These are phyloP conservation scores for Chaetomidium leptoderma DNA, from an alignment of 495 filamentous ascomycete genomes.

Conservation along the genomic window DNA sequence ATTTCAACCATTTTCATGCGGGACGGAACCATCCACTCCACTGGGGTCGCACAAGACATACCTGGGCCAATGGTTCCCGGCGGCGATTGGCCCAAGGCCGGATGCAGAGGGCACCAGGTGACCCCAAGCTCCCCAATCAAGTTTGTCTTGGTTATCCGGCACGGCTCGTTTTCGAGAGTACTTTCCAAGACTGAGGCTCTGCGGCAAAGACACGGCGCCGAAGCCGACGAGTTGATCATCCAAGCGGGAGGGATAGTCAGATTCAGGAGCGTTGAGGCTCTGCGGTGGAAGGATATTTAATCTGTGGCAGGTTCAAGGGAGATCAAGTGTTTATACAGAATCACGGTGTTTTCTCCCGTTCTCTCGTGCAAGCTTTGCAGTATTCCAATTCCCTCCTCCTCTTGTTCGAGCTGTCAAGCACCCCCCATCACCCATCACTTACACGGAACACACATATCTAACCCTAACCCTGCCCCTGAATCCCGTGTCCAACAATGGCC, in stretches of 20 bases:
- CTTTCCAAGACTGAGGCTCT: slow-evolving; percentile 16
- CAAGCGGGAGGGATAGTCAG: too few relatives aligned
- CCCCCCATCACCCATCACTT: too few relatives aligned
- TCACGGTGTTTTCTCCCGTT: not conserved
- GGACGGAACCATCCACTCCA: not conserved
- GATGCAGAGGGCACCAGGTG: slow-evolving; percentile 2
- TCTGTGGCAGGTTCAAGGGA: not conserved
- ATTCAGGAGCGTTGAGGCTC: slow-evolving; percentile 2
- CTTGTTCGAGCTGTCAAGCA: not conserved
- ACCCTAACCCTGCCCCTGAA: slow-evolving; percentile 11
- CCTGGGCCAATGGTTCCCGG: not conserved
- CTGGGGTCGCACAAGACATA: not conserved
- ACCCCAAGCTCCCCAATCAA: slow-evolving; percentile 4
- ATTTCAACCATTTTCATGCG: not conserved
- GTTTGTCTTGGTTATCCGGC: not conserved
- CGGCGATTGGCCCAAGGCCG: not conserved
- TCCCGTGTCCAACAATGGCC: slow-evolving; percentile 11
- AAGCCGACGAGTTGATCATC: not conserved
- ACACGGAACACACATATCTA: not conserved
- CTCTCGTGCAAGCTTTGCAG: not conserved
- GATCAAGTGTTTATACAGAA: not conserved
- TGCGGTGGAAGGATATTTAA: slow-evolving; percentile 6
- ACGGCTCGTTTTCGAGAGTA: not conserved
- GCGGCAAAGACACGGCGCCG: slow-evolving; percentile 16
- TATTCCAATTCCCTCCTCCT: not conserved